Base-by-base conservation (phyloP, 1,284 basidiomycete genomes). In the Xerocomus nothofagi region DNA sequence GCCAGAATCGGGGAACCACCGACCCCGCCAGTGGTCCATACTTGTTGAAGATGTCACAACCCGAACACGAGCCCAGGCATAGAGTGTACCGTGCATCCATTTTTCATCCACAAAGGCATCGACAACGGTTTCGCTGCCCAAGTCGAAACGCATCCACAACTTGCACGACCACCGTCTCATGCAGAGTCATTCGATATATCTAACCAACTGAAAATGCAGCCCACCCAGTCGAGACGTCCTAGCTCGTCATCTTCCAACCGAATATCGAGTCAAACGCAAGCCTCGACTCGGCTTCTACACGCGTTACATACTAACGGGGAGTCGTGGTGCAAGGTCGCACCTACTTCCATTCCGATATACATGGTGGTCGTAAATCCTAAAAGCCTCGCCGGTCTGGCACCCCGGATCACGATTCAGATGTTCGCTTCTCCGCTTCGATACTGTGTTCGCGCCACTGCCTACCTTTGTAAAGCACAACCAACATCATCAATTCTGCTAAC, bases 381-480 rank as follows among this genome's bases (percentile, higher is more conserved):
- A 14, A 8, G 6, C 14, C 3, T 20, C 29, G 27, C 9, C 24
- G 4, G 24, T 9, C 6, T 9, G n/a, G n/a, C n/a, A n/a, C 14
- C 21, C 23, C 11, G 2, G 6, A 3, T 52, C 32, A 60, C 5
- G 21, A 27, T 44, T 1, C 49, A 29, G 23, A 23, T 23, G 37
- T 51, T 44, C 41, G 39, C 39, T 39, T 45, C 39, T 66, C 63
- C 21, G 37, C 48, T 0, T 66, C 51, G 14, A 58, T 45, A 29
- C 54, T 48, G 7, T 48, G 55, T 43, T 69, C 67, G 3, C 64
- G 67, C 67, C 67, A 80, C 12, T 56, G 51, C 20, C 57, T 70
- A 1, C 78, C 78, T 44, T 72, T 73, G 61, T 68, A 71, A 43
- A 73, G 62, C 1, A 77, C 72, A 7, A 79, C 61, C 7, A 78